Evolutionary conservation across 2,329 filamentous ascomycete species (phyloP), one percentile per base, ranked within the genome.

Genomic region (Coniochaeta prunicola): DNA sequence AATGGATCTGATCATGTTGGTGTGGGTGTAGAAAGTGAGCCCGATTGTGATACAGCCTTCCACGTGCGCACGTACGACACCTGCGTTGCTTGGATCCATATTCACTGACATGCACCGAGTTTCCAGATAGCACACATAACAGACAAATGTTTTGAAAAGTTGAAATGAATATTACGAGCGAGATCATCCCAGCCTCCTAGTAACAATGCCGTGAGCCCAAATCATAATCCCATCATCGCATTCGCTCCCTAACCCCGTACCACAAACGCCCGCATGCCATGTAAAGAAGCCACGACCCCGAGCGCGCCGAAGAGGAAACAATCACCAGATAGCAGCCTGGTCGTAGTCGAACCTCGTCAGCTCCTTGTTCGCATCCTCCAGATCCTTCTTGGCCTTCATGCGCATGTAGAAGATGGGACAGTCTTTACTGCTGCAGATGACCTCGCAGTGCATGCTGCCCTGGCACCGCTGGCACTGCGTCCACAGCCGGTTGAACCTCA

Each of bases 391-490:
- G 33, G 93, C 93, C 81, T 99, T 99, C 94, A 99, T 99, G 4
- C 94, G 87, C 94, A 99, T 99, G 74, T 99, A 99, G 74, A 99
- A 99, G 69, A 99, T 99, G 1, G 94, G 94, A 71, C 94, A 99
- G 77, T 99, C 94, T 72, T 92, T 90, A 71, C 89, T 93, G 63
- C 89, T 92, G 78, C 94, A 99, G 66, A 99, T 97, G 58, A 99
- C 96, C 74, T 99, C 94, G 72, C 91, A 94, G 76, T 99, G 94
- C 83, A 99, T 89, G 77, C 92, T 97, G 58, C 92, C 94, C 77
- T 99, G 94, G 73, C 94, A 99, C 45, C 94, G 82, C 77, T 99
- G 94, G 72, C 94, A 99, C 74, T 99, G 94, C 55, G 94, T 99
- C 94, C 94, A 99, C 57, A 99, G 80, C 56, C 94, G 81, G 6